phyloP scores from a whole-genome alignment of 352 stramenopile genomes.

The Phytophthora aleatoria region DNA sequence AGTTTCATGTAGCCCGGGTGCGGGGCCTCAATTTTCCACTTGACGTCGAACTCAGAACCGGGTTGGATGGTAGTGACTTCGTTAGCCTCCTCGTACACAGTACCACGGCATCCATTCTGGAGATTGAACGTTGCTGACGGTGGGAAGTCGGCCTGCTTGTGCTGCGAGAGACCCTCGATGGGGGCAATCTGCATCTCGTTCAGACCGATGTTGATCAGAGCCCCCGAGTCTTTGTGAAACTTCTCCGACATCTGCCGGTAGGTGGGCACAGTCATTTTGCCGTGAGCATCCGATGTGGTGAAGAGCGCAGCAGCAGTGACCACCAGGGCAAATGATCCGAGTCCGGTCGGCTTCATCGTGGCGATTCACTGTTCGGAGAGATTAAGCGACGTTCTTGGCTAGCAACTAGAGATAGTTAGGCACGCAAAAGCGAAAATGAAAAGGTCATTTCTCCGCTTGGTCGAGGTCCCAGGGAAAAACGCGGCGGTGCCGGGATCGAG shows the following conservation, averaged over 20 bases:
- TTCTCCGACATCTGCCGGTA: slow-evolving; percentile 26
- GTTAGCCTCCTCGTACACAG: slow-evolving; percentile 39
- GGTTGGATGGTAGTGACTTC: slow-evolving; percentile 34
- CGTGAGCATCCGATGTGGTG: slow-evolving; percentile 28
- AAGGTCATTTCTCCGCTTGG: not conserved
- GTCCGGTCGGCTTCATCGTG: slow-evolving; percentile 22
- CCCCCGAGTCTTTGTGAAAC: slow-evolving; percentile 34
- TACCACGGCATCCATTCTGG: slow-evolving; percentile 43
- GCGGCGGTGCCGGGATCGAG: not conserved
- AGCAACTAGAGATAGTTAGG: slow-evolving; percentile 6
- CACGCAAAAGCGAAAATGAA: slow-evolving; percentile 25
- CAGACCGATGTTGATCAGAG: slow-evolving; percentile 37
- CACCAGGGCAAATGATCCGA: slow-evolving; percentile 16
- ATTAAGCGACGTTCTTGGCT: slow-evolving; percentile 4
- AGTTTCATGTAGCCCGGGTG: slow-evolving; percentile 60
- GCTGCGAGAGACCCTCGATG: slow-evolving; percentile 30
- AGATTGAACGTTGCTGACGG: slow-evolving; percentile 36
- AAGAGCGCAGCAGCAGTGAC: slow-evolving; percentile 25
- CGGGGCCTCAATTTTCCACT: slow-evolving; percentile 54
- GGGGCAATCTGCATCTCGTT: slow-evolving; percentile 39
- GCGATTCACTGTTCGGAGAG: slow-evolving; percentile 22
- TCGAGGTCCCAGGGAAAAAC: slow-evolving; percentile 5
- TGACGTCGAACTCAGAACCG: slow-evolving; percentile 34
- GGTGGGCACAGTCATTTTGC: slow-evolving; percentile 7
- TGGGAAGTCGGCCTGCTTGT: slow-evolving; percentile 39